A percentile compares a stretch with the other conserved stretches of the same genome.
These are phyloP conservation scores for Leccinellum albellum DNA, from an alignment of 768 basidiomycete species.

Conservation along the genomic window DNA sequence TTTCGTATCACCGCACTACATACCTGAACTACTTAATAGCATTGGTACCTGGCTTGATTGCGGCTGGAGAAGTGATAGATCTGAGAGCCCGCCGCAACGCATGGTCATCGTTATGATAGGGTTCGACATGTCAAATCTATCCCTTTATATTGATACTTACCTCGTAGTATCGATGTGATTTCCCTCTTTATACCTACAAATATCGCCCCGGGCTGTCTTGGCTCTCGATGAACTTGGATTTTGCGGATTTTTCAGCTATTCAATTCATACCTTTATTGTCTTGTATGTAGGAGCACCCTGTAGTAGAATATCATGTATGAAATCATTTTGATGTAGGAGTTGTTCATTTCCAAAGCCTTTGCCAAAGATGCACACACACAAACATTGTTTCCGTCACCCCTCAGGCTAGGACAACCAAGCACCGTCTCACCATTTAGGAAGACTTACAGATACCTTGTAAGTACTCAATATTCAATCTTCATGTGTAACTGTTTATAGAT, in stretches of 20 bases:
- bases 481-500: too few relatives aligned
- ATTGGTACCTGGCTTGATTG: too few relatives aligned
- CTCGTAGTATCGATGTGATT: neutral
- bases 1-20: too few relatives aligned
- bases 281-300: too few relatives aligned
- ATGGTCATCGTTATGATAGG: neutral
- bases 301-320: too few relatives aligned
- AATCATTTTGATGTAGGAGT: neutral
- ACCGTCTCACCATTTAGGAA: conserved; percentile 25
- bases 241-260: neutral
- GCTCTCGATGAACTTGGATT: conserved; percentile 1
- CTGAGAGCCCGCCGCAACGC: too few relatives aligned
- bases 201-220: neutral
- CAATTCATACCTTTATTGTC: neutral
- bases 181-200: neutral
- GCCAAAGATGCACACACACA: conserved; percentile 25
- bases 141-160: neutral
- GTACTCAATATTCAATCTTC: neutral
- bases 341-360: conserved; percentile 25
- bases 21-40: too few relatives aligned
- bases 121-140: neutral
- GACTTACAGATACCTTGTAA: conserved; percentile 29
- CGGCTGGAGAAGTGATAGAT: too few relatives aligned
- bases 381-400: conserved; percentile 17
- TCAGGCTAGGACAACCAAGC: neutral